Conservation (phyloP, 2,329 filamentous ascomycete genomes). For the Colletotrichum noveboracense region DNA sequence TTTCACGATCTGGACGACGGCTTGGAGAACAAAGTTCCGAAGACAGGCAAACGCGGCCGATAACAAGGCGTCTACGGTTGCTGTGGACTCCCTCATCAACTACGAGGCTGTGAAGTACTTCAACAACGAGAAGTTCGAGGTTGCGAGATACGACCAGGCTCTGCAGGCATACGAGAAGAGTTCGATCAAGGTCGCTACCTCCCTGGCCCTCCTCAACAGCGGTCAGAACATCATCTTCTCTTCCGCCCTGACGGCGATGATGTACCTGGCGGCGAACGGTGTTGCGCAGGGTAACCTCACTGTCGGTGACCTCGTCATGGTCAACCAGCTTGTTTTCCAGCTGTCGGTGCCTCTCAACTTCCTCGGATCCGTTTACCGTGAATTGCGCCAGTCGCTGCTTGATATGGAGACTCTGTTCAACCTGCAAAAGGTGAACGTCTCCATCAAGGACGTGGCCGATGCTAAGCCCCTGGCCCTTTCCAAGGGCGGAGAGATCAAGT, state of each 20-base stretch:
- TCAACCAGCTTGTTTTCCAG: conserved; percentile 98
- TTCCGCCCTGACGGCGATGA: conserved; percentile 91
- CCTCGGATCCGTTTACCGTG: conserved; percentile 95
- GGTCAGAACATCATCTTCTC: conserved; percentile 99
- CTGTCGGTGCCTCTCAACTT: conserved; percentile 97
- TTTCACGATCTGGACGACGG: conserved; percentile 96
- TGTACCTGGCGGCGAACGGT: conserved; percentile 93
- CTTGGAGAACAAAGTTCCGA: conserved; percentile 96
- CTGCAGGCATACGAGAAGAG: conserved; percentile 87
- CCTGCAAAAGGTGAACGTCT: conserved; percentile 93
- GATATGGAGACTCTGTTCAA: conserved; percentile 99
- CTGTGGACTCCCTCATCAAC: conserved; percentile 96
- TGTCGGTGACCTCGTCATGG: conserved; percentile 96
- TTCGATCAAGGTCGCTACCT: conserved; percentile 96
- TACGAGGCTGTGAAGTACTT: conserved; percentile 99
- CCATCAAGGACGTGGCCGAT: conserved; percentile 77
- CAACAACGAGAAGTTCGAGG: conserved; percentile 97
- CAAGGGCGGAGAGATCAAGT: conserved; percentile 86
- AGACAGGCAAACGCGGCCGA: conserved; percentile 95
- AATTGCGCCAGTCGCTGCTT: conserved; percentile 89
- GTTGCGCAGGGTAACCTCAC: conserved; percentile 83
- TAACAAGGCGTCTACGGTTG: conserved; percentile 92
- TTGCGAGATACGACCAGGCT: conserved; percentile 86
- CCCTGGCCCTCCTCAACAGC: conserved; percentile 88
- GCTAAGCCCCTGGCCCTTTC: conserved; percentile 76